Evolutionary conservation across 805 yeast genomes (phyloP), one percentile per base, ranked within the genome.

Genomic region (Barnettozyma pratensis): DNA sequence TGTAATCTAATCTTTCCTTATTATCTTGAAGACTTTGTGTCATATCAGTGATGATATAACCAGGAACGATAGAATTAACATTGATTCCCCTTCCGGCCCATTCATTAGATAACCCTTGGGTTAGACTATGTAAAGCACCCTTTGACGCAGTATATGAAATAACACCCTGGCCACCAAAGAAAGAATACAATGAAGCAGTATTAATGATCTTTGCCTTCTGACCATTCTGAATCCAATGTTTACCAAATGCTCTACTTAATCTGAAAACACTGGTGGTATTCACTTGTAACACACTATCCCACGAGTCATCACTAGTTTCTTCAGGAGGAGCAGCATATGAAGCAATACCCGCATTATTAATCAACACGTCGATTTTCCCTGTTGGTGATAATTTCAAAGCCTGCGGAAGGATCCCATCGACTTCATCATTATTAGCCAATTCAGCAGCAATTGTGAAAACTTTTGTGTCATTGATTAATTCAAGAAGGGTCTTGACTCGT

Each of bases 341-440:
- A 7, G 88, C 80, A 34, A 87, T 80, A 38, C 96, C 96, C 19
- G 96, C 96, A 63, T 89, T 89, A 61, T 94, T 94, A 45, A 89
- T 89, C 56, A 86, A 79, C 14, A 87, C 73, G 65, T 89, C 96
- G 53, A 89, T 80, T 54, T 77, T 76, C 46, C 83, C 81, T n/a
- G 60, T 55, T 39, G 57, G 46, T 61, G 89, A 88, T 59, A 87
- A 90, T 53, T 69, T 57, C 54, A 73, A 74, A 47, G 81, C 77
- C 27, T 51, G 44, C 29, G 58, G 49, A 37, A 75, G 46, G 4
- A 63, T 56, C 8, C 36, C 41, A 36, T 58, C 56, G 9, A 63
- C 59, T 28, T 57, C 52, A 6, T 47, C 51, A 37, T 50, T 51
- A n/a, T 56, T 53, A 3, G 57, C 52, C 28, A 61, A 37, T 11